phyloP scores from a whole-genome alignment of 805 yeast species.

The Candida tammaniensis region DNA sequence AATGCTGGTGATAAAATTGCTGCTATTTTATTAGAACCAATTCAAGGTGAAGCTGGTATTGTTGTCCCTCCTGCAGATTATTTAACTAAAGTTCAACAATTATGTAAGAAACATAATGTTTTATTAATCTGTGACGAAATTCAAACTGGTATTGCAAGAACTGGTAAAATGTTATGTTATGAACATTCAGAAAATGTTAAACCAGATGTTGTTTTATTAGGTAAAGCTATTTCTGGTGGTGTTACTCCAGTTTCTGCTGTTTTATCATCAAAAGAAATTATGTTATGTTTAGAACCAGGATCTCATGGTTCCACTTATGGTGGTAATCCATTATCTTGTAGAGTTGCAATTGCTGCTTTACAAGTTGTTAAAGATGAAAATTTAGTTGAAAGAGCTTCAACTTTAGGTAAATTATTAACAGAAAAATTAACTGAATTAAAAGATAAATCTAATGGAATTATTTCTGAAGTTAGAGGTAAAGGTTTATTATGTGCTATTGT shows the following conservation, averaged over 20 bases:
- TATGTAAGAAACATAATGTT: constrained; percentile 82
- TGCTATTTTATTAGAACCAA: constrained; percentile 89
- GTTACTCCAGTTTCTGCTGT: constrained; percentile 91
- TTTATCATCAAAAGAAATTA: constrained; percentile 82
- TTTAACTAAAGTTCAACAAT: constrained; percentile 63
- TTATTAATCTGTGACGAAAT: constrained; percentile 93
- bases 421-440: constrained; percentile 54
- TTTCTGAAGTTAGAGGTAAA: constrained; percentile 70
- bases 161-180: constrained; percentile 89
- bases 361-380: constrained; percentile 86
- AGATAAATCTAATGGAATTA: constrained; percentile 49
- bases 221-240: constrained; percentile 96
- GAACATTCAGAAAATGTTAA: constrained; percentile 77
- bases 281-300: constrained; percentile 89
- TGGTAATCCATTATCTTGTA: constrained; percentile 93
- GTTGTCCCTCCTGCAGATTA: constrained; percentile 89
- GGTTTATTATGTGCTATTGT: constrained; percentile 91
- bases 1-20: constrained; percentile 87
- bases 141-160: constrained; percentile 97
- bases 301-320: constrained; percentile 98
- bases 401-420: constrained; percentile 69
- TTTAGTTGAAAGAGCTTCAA: constrained; percentile 72
- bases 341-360: constrained; percentile 90
- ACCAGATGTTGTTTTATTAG: constrained; percentile 87
- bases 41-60: constrained; percentile 98